A percentile compares a stretch with the other conserved stretches of the same genome.
phyloP scores from a whole-genome alignment of 129 eudicot species.

The Saposhnikovia divaricata region DNA sequence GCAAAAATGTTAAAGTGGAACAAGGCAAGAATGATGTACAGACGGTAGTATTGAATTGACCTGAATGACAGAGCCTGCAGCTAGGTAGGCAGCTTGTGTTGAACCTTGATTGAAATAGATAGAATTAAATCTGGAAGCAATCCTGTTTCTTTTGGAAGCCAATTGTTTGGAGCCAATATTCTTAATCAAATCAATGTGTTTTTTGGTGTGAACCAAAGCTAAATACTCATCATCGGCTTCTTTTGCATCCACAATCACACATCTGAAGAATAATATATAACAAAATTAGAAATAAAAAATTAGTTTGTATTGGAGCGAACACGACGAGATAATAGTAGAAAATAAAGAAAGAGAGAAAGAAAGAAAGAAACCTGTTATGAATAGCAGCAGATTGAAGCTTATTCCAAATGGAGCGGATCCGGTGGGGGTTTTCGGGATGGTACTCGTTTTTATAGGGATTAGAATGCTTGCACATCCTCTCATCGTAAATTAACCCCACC shows the following conservation, averaged over 20 bases:
- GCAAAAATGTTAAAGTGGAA: neutral
- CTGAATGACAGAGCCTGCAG: slow-evolving; percentile 93
- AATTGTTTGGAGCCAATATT: slow-evolving; percentile 54
- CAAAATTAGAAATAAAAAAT: slow-evolving; percentile 2
- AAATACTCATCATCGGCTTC: slow-evolving; percentile 55
- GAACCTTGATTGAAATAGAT: slow-evolving; percentile 88
- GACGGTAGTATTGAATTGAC: slow-evolving; percentile 6
- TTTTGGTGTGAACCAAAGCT: slow-evolving; percentile 66
- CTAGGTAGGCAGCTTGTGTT: slow-evolving; percentile 87
- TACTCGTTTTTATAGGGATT: slow-evolving; percentile 29
- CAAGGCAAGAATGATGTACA: neutral
- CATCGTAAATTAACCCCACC: slow-evolving; percentile 79
- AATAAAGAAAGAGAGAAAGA: neutral
- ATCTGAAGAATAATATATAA: slow-evolving; percentile 32
- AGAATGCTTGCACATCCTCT: slow-evolving; percentile 69
- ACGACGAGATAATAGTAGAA: too few relatives aligned
- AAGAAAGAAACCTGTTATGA: slow-evolving; percentile 32
- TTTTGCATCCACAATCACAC: slow-evolving; percentile 66
- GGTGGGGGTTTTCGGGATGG: slow-evolving; percentile 80
- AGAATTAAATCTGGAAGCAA: slow-evolving; percentile 60
- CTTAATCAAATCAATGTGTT: slow-evolving; percentile 63
- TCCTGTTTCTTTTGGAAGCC: slow-evolving; percentile 33
- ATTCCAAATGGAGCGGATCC: slow-evolving; percentile 71
- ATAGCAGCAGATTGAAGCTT: slow-evolving; percentile 51
- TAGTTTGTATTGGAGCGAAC: too few relatives aligned